Evolutionary conservation across 345 rosid genomes (phyloP).

Genomic region (Gossypium anomalum): DNA sequence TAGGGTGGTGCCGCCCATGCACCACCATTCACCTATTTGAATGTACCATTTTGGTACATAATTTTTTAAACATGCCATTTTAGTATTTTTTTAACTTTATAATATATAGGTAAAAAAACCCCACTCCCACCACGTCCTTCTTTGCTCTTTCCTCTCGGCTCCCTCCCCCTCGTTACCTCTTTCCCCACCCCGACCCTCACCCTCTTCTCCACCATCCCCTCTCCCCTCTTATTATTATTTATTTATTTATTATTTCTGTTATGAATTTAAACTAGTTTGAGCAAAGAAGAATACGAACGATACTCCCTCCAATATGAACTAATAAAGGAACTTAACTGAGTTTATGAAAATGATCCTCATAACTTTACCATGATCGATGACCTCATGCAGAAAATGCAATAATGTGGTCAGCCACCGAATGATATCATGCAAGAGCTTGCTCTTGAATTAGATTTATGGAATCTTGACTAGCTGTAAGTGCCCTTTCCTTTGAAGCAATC

Average conservation of each 20-base stretch:
- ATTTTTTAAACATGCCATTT: no score
- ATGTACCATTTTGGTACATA: no score
- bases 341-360: constrained; percentile 70
- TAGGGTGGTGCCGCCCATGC: no score
- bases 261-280: constrained; percentile 32
- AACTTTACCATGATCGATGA: constrained; percentile 74
- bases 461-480: constrained; percentile 78
- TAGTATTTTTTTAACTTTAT: no score
- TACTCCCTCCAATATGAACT: constrained; percentile 67
- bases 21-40: no score
- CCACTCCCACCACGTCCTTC: no score
- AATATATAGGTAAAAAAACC: no score
- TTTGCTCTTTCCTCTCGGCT: no score
- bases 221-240: no score
- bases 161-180: fast-evolving
- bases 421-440: constrained; percentile 89
- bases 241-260: no score
- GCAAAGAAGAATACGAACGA: constrained; percentile 57
- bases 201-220: no score
- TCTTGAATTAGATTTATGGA: constrained; percentile 77
- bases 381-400: constrained; percentile 97
- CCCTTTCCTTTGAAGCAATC: constrained; percentile 8
- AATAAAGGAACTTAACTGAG: constrained; percentile 70
- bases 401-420: constrained; percentile 92
- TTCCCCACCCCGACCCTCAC: no score